Base-by-base conservation (phyloP, 108 stramenopile species). In the Schizochytrium sp. region DNA sequence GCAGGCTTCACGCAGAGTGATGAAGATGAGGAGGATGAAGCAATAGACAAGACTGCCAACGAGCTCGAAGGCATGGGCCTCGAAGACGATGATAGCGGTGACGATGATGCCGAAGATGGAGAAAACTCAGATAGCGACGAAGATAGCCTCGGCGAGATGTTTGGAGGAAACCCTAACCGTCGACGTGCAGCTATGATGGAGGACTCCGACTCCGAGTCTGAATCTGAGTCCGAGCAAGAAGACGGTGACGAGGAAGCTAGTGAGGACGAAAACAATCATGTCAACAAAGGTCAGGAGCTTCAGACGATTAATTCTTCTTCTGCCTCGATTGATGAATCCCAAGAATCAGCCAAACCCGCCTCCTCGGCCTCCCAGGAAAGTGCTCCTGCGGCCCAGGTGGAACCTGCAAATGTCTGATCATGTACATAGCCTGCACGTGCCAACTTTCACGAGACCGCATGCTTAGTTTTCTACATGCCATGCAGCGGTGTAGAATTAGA, bases 11-110 rank as follows among this genome's bases (percentile, higher is more conserved):
- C 59, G 50, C 88, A 90, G 46, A 90, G 91, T 46, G 90, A 61
- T 42, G 92, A 89, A 47, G 93, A 92, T 13, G 90, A 88, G 5
- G 59, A 69, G 4, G 91, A 91, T 15, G 53, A 53, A 0, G 91
- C 41, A 3, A 4, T 45, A 58, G 59, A 60, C 59, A 60, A 60
- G 19, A 60, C 59, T 60, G 59, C 17, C 59, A 60, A 60, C 59
- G 59, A 60, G 15, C 57, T 55, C 19, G 87, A 88, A 58, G 44
- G 56, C 50, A 41, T n/a, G 87, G 87, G 87, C 13, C 45, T 45
- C 40, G 53, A 46, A 8, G 90, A 89, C 4, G 89, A 90, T 28
- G 88, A 76, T 28, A 87, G 61, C 44, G 89, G 50, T 45, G 61
- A 72, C 57, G 59, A 40, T n/a, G 64, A 49, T 10, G 88, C 12